A percentile compares a stretch with the other conserved stretches of the same genome.
Evolutionary conservation across 495 filamentous ascomycete species (phyloP).

Genomic region (Aspergillus taichungensis): DNA sequence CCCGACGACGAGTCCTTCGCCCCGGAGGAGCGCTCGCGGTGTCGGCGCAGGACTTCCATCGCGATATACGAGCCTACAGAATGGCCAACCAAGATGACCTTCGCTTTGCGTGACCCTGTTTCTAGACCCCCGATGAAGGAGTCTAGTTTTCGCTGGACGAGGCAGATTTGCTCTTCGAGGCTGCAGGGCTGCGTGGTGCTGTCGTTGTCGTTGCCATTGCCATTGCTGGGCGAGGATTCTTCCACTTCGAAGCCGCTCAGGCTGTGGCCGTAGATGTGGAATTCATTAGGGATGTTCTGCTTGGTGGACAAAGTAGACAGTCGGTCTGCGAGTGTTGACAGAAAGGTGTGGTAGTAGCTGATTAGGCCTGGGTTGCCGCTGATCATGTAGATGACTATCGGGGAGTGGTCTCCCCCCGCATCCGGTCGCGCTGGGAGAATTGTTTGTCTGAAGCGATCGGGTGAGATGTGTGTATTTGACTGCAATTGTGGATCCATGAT

Average conservation of each 20-base stretch:
- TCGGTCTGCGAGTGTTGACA: constrained; percentile 39
- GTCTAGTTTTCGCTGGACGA: constrained; percentile 15
- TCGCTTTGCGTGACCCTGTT: constrained; percentile 13
- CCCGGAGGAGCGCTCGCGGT: constrained; percentile 19
- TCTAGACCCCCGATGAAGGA: not conserved
- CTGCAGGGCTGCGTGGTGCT: constrained; percentile 12
- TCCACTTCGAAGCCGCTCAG: constrained; percentile 63
- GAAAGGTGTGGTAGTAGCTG: constrained; percentile 68
- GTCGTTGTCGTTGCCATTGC: not conserved
- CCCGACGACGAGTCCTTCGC: not conserved
- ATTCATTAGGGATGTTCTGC: not conserved
- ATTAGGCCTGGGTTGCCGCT: constrained; percentile 85
- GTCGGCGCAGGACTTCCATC: constrained; percentile 59
- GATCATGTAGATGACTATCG: constrained; percentile 54
- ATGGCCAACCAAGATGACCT: constrained; percentile 72
- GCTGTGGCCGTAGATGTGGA: constrained; percentile 57
- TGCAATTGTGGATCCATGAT: not conserved
- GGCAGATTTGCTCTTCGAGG: constrained; percentile 56
- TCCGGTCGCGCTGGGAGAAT: constrained; percentile 10
- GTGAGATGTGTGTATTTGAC: constrained; percentile 18
- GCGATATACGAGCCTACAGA: constrained; percentile 73
- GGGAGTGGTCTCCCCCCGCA: not conserved
- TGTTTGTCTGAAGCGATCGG: constrained; percentile 24
- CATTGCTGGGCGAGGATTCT: not conserved
- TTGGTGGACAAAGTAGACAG: not conserved